phyloP scores from a whole-genome alignment of 306 rosid genomes.

The Cucurbita pepo region DNA sequence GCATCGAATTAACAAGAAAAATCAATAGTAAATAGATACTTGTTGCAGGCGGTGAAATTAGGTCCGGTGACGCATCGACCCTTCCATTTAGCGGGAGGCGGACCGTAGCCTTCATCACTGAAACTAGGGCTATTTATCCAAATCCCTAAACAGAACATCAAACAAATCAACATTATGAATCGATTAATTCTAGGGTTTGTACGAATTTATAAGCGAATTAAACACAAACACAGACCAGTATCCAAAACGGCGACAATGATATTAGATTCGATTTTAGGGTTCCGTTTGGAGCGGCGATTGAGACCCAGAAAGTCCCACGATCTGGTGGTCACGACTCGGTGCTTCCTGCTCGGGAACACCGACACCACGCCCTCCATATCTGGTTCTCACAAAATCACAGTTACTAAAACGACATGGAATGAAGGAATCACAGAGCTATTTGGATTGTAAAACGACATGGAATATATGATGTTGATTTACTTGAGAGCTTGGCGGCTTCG shows the following conservation, averaged over 20 bases:
- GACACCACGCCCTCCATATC: constrained; percentile 49
- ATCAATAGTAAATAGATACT: not conserved
- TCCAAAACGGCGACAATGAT: constrained; percentile 56
- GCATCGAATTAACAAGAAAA: too few relatives aligned
- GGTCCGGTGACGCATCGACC: constrained; percentile 42
- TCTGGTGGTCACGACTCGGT: constrained; percentile 49
- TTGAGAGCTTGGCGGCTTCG: constrained; percentile 43
- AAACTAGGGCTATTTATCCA: constrained; percentile 55
- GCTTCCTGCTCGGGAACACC: constrained; percentile 42
- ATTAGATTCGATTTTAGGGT: constrained; percentile 28
- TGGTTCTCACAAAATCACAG: not conserved
- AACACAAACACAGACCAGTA: constrained; percentile 9
- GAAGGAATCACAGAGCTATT: too few relatives aligned
- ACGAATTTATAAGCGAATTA: too few relatives aligned
- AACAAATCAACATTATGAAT: not conserved
- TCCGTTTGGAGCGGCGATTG: constrained; percentile 13
- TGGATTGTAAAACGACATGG: too few relatives aligned
- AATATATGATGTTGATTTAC: constrained; percentile 7
- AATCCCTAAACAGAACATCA: constrained; percentile 21
- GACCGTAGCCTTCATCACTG: constrained; percentile 55
- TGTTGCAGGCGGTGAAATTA: constrained; percentile 64
- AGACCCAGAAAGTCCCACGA: constrained; percentile 72
- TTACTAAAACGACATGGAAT: not conserved
- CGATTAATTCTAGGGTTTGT: too few relatives aligned
- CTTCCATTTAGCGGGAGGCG: constrained; percentile 64